Evolutionary conservation across 2,329 filamentous ascomycete genomes (phyloP), one percentile per base, ranked within the genome.

Genomic region (Aureobasidium mangrovei): DNA sequence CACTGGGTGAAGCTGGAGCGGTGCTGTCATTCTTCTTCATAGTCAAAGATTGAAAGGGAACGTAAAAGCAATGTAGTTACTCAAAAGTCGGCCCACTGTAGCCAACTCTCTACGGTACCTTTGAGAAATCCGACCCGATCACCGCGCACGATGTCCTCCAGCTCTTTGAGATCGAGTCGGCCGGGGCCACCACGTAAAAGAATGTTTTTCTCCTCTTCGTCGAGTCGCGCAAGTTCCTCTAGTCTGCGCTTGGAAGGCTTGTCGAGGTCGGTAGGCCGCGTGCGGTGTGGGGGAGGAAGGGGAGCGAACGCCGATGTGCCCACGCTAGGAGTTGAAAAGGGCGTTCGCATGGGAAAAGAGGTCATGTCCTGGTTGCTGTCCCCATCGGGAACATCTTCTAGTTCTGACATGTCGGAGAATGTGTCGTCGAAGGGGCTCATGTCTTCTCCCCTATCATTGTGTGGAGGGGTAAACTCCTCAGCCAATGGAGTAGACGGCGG

Each of bases 101-200:
- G 88, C 91, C 91, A 97, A 63, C 82, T 88, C 57, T 88, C 88
- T 44, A 96, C 76, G 69, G 95, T 91, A 61, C 88, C 86, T 58
- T 91, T 76, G 52, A 84, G 73, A 64, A 82, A 81, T 29, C 74
- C 39, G 39, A 8, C 44, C 72, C 27, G 81, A 80, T 55, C 58
- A 43, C 83, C 78, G n/a, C 76, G 76, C 4, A 93, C 88, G 47
- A 85, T 83, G 38, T 74, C 73, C 63, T 88, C 83, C 69, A 97
- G 94, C 69, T 97, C 93, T 1, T 79, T 77, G 60, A 84, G 91
- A 64, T 72, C 86, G 45, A 97, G 73, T 64, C 83, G 81, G 1
- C 89, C 91, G 4, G 83, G 86, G 0, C 90, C 91, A n/a, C 86
- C 88, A 28, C 88, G 78, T 56, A 77, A 73, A 54, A 76, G 76